phyloP scores from a whole-genome alignment of 139 green algal genomes.

The Chlamydomonas schloesseri region DNA sequence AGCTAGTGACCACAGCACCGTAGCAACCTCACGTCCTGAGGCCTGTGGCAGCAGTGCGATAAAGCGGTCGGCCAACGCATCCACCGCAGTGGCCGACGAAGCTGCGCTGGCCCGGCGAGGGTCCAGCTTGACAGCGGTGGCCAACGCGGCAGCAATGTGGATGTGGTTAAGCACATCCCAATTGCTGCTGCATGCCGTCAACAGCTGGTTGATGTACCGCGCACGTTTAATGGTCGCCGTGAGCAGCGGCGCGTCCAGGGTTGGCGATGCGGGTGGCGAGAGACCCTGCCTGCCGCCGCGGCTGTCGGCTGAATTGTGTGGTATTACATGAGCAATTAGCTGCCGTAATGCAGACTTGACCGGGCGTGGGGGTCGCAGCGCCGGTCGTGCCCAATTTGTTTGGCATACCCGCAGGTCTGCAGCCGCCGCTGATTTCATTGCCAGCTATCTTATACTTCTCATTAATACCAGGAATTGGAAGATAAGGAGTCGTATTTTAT shows the following conservation, averaged over 20 bases:
- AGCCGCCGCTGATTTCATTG: no score
- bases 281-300: no score
- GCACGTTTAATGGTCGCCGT: neutral
- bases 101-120: neutral
- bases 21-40: neutral
- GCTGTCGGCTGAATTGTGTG: no score
- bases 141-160: slow-evolving; percentile 7
- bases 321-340: no score
- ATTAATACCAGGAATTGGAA: no score
- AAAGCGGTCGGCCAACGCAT: neutral
- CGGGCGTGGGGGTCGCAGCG: no score
- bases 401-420: neutral
- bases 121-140: neutral
- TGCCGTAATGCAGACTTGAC: no score
- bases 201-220: neutral
- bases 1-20: slow-evolving; percentile 22
- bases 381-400: neutral
- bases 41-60: neutral
- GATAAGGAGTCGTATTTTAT: no score
- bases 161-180: slow-evolving; percentile 22
- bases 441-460: no score
- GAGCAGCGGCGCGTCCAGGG: neutral
- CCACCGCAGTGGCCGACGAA: neutral
- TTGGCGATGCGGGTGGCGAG: no score
- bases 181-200: neutral